phyloP scores from a whole-genome alignment of 345 rosid genomes.

The Raphanus sativus region DNA sequence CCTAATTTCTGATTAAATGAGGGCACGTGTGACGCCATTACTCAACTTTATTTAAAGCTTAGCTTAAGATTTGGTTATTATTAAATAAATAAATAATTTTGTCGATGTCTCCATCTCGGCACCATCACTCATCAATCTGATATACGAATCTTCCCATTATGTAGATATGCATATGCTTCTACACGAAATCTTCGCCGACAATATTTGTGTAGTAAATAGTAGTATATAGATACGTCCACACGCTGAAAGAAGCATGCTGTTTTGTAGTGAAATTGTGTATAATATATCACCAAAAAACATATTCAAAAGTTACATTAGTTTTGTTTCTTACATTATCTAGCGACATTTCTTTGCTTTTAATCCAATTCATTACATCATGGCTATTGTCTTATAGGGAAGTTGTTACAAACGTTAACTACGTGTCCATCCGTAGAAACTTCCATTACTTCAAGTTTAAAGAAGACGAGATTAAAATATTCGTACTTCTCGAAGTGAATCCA shows the following conservation, averaged over 20 bases:
- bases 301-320: slow-evolving; percentile 17
- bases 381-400: slow-evolving; percentile 24
- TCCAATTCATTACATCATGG: slow-evolving; percentile 32
- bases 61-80: not conserved
- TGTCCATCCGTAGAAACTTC: not conserved
- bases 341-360: slow-evolving; percentile 36
- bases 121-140: slow-evolving; percentile 37
- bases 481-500: slow-evolving; percentile 7
- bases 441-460: not conserved
- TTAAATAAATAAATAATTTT: not conserved
- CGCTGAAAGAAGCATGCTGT: not conserved
- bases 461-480: not conserved
- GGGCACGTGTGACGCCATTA: slow-evolving; percentile 39
- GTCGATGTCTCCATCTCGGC: slow-evolving; percentile 37
- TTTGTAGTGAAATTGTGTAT: slow-evolving; percentile 11
- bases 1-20: slow-evolving; percentile 30
- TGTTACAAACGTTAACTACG: slow-evolving; percentile 3
- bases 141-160: slow-evolving; percentile 5
- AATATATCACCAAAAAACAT: not conserved
- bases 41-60: slow-evolving; percentile 3
- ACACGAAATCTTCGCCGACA: slow-evolving; percentile 37
- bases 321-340: slow-evolving; percentile 25
- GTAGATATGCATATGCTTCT: not conserved
- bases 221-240: slow-evolving; percentile 22
- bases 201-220: slow-evolving; percentile 11